These are phyloP conservation scores for Anisogramma anomala DNA, from an alignment of 2,329 filamentous ascomycete species.

Conservation along the genomic window DNA sequence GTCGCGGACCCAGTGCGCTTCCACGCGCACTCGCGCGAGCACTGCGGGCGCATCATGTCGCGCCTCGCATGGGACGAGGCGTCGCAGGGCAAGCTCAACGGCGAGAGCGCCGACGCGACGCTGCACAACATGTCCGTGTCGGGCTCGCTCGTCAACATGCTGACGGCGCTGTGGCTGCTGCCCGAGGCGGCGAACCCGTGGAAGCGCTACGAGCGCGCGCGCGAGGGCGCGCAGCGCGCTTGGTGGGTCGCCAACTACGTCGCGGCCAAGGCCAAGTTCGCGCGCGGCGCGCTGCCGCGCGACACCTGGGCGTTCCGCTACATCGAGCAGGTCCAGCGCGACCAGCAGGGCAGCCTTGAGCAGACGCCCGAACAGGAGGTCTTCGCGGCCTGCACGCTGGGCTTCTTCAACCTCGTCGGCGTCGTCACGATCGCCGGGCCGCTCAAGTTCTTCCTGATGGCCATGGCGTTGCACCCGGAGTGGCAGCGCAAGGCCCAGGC, in stretches of 20 bases:
- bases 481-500: slow-evolving; percentile 43
- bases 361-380: slow-evolving; percentile 32
- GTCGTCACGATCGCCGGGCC: slow-evolving; percentile 39
- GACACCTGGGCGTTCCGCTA: slow-evolving; percentile 40
- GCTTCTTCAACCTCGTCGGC: slow-evolving; percentile 39
- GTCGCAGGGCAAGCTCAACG: slow-evolving; percentile 32
- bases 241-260: slow-evolving; percentile 36
- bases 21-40: slow-evolving; percentile 34
- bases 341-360: slow-evolving; percentile 29
- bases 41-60: slow-evolving; percentile 39
- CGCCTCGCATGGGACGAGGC: slow-evolving; percentile 39
- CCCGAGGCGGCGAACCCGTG: slow-evolving; percentile 35
- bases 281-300: slow-evolving; percentile 28
- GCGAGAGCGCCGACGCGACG: slow-evolving; percentile 34
- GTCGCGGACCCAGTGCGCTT: slow-evolving; percentile 35
- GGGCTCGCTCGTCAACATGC: slow-evolving; percentile 37
- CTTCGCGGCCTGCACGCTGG: slow-evolving; percentile 39
- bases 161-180: slow-evolving; percentile 36
- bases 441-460: slow-evolving; percentile 40
- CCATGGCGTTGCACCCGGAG: slow-evolving; percentile 40
- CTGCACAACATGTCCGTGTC: slow-evolving; percentile 41
- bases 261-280: slow-evolving; percentile 30
- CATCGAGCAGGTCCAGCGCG: slow-evolving; percentile 30
- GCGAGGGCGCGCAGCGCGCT: slow-evolving; percentile 31
- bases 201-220: slow-evolving; percentile 33